These are phyloP conservation scores for Picea sitchensis DNA, from an alignment of 75 land plant genomes.

Conservation along the genomic window DNA sequence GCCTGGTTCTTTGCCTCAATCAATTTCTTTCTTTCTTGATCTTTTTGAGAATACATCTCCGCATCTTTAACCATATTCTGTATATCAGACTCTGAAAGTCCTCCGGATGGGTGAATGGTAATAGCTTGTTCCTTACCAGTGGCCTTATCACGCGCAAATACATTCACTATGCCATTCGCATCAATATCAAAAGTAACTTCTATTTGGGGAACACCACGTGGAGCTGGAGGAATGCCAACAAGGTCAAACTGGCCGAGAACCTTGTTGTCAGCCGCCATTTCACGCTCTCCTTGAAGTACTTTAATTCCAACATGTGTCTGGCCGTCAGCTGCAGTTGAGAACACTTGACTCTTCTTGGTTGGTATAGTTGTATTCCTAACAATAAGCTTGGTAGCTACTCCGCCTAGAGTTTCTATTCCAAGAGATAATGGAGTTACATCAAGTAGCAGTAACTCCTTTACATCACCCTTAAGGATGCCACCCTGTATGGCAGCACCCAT, in stretches of 20 bases:
- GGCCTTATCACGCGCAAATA: conserved; percentile 58
- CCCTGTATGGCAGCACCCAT: conserved; percentile 19
- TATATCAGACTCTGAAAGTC: conserved; percentile 57
- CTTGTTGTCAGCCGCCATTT: conserved; percentile 69
- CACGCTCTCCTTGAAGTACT: conserved; percentile 65
- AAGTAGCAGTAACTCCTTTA: conserved; percentile 52
- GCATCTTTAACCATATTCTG: conserved; percentile 70
- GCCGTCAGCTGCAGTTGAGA: conserved; percentile 69
- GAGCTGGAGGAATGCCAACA: conserved; percentile 69
- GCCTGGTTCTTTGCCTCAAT: conserved; percentile 62
- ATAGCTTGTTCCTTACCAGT: conserved; percentile 65
- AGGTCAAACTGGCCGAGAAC: conserved; percentile 62
- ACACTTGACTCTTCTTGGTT: conserved; percentile 70
- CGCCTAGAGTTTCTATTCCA: conserved; percentile 62
- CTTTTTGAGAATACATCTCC: conserved; percentile 56
- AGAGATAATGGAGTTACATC: conserved; percentile 71
- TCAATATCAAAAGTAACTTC: conserved; percentile 78
- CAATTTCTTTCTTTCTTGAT: conserved; percentile 54
- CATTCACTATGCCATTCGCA: conserved; percentile 68
- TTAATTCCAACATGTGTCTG: conserved; percentile 67
- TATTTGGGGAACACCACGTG: conserved; percentile 58
- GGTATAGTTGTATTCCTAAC: conserved; percentile 69
- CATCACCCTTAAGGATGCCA: conserved; percentile 59
- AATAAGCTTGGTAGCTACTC: conserved; percentile 57
- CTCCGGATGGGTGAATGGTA: conserved; percentile 68